phyloP scores from a whole-genome alignment of 108 stramenopile species.

The Epithemia pelagica region DNA sequence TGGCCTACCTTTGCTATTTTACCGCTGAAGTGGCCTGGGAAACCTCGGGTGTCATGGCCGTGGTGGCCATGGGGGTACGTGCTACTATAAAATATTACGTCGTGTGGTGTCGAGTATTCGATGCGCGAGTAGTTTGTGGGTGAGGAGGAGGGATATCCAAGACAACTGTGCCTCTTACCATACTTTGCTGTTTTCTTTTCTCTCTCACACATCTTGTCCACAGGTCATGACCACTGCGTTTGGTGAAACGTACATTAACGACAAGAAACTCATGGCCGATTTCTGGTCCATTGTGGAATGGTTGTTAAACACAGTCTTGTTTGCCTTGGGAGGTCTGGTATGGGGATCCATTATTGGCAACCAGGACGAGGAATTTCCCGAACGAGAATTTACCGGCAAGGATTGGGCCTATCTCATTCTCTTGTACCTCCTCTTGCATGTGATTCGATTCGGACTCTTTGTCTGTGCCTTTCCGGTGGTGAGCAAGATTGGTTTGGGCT shows the following conservation, averaged over 20 bases:
- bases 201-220: not conserved
- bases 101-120: not conserved
- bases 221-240: constrained; percentile 13
- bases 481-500: constrained; percentile 31
- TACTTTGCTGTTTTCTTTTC: not conserved
- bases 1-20: constrained; percentile 82
- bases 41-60: constrained; percentile 72
- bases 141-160: too few relatives aligned
- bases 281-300: constrained; percentile 81
- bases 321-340: constrained; percentile 82
- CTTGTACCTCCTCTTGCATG: constrained; percentile 29
- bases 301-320: constrained; percentile 84
- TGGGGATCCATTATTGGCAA: constrained; percentile 49
- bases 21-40: constrained; percentile 54
- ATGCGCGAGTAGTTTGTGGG: too few relatives aligned
- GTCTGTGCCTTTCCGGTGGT: constrained; percentile 42
- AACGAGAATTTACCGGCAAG: constrained; percentile 20
- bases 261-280: constrained; percentile 52
- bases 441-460: constrained; percentile 46
- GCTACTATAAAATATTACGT: not conserved
- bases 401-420: constrained; percentile 49
- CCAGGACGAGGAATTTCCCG: constrained; percentile 7
- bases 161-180: not conserved
- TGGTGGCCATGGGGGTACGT: constrained; percentile 59
- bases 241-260: constrained; percentile 52